A percentile compares a stretch with the other conserved stretches of the same genome.
phyloP scores from a whole-genome alignment of 2,329 filamentous ascomycete genomes.

The Aspergillus sp. region DNA sequence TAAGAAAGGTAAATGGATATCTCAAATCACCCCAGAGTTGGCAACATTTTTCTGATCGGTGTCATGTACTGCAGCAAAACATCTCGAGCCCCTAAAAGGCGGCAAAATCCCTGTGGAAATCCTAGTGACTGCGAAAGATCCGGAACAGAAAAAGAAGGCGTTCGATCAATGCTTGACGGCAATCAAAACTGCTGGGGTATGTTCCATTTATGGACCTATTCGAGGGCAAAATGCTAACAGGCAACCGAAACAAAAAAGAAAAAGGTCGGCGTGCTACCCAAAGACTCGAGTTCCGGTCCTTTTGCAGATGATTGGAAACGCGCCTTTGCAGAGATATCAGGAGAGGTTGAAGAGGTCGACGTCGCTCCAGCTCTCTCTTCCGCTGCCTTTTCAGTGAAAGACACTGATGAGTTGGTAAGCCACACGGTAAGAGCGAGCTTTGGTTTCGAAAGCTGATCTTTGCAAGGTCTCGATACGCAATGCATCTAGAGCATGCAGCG shows the following conservation, averaged over 20 bases:
- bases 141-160: slow-evolving; percentile 81
- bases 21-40: background rate
- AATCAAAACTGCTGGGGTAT: slow-evolving; percentile 76
- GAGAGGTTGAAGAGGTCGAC: slow-evolving; percentile 83
- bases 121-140: slow-evolving; percentile 82
- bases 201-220: slow-evolving; percentile 9
- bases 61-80: slow-evolving; percentile 58
- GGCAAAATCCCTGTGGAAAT: slow-evolving; percentile 91
- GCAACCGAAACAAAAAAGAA: slow-evolving; percentile 46
- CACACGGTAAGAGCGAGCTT: no score
- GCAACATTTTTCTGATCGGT: no score
- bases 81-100: slow-evolving; percentile 83
- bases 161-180: slow-evolving; percentile 75
- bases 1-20: slow-evolving; percentile 68
- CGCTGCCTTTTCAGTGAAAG: slow-evolving; percentile 82
- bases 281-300: slow-evolving; percentile 75
- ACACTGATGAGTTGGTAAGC: slow-evolving; percentile 73
- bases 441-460: background rate
- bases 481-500: slow-evolving; percentile 86
- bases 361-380: slow-evolving; percentile 72
- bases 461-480: slow-evolving; percentile 76
- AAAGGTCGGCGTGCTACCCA: slow-evolving; percentile 79
- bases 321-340: slow-evolving; percentile 64
- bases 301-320: slow-evolving; percentile 98
- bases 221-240: background rate